Evolutionary conservation across 1,139 yeast genomes (phyloP).

Genomic region (Kurtzmaniella quercitrusa): DNA sequence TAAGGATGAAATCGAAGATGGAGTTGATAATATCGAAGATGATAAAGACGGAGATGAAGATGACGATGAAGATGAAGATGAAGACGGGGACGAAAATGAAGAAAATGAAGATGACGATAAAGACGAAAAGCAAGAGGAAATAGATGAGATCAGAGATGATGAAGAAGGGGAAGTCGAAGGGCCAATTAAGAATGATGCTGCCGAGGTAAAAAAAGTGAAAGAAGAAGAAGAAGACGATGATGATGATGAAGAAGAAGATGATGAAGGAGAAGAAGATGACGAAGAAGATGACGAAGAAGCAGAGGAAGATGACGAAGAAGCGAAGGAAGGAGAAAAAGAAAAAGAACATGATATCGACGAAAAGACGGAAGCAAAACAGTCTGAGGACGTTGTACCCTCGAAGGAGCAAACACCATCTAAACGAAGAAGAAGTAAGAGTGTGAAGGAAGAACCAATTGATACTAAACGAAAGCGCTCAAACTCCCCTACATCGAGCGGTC

Average conservation of each 20-base stretch:
- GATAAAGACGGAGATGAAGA: background rate
- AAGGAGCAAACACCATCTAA: slow-evolving; percentile 7
- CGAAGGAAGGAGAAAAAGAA: slow-evolving; percentile 2
- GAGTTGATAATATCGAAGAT: background rate
- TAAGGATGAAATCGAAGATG: background rate
- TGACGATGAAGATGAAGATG: background rate
- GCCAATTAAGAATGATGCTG: background rate
- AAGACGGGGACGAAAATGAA: background rate
- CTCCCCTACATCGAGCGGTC: slow-evolving; percentile 26
- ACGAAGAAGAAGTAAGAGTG: slow-evolving; percentile 5
- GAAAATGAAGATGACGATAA: background rate
- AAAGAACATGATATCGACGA: slow-evolving; percentile 7
- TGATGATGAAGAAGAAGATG: slow-evolving; percentile 4
- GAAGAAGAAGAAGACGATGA: slow-evolving; percentile 2
- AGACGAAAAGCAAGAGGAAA: background rate
- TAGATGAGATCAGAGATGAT: background rate
- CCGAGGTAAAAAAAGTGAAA: background rate
- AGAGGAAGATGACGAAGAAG: slow-evolving; percentile 4
- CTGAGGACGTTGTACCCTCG: slow-evolving; percentile 8
- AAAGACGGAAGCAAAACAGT: slow-evolving; percentile 4
- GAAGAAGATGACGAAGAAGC: slow-evolving; percentile 6
- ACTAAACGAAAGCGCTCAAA: slow-evolving; percentile 17
- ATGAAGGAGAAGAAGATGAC: slow-evolving; percentile 4
- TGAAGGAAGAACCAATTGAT: slow-evolving; percentile 7
- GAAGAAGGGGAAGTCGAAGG: background rate